phyloP scores from a whole-genome alignment of 2,329 filamentous ascomycete genomes.

The Microdochium paspali region DNA sequence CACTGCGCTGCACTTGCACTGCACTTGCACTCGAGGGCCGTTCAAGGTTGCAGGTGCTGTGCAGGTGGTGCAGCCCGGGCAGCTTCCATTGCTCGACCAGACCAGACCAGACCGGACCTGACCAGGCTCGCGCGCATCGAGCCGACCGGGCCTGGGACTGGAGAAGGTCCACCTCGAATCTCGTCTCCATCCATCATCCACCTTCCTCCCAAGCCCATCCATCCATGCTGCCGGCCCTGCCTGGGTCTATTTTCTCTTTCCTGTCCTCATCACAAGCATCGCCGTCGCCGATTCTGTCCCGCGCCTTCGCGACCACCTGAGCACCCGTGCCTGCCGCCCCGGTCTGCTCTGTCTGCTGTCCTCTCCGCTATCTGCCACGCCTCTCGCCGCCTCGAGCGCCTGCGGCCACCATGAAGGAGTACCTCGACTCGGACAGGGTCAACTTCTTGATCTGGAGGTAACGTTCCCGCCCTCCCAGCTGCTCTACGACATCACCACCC shows the following conservation, averaged over 20 bases:
- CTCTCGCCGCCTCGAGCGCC: conserved; percentile 7
- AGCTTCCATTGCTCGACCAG: no score
- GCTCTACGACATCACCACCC: conserved; percentile 11
- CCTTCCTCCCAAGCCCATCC: no score
- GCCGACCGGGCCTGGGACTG: no score
- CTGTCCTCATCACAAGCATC: neutral
- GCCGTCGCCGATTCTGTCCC: neutral
- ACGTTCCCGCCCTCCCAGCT: conserved; percentile 28
- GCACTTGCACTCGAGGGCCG: no score
- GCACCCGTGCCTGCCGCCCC: neutral
- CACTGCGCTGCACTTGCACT: no score
- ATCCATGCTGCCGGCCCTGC: neutral
- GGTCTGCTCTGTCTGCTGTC: neutral
- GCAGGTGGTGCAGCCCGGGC: no score
- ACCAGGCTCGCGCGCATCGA: no score
- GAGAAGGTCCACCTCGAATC: neutral
- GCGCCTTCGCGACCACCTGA: neutral
- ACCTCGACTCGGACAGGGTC: conserved; percentile 56
- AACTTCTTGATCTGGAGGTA: conserved; percentile 66
- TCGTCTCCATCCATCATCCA: neutral
- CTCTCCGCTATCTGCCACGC: conserved; percentile 1
- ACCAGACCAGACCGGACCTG: no score
- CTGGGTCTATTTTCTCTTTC: neutral
- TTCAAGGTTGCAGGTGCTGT: no score
- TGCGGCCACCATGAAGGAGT: conserved; percentile 44